These are phyloP conservation scores for Paramecium primaurelia DNA, from an alignment of 73 alveolate species.

Conservation along the genomic window DNA sequence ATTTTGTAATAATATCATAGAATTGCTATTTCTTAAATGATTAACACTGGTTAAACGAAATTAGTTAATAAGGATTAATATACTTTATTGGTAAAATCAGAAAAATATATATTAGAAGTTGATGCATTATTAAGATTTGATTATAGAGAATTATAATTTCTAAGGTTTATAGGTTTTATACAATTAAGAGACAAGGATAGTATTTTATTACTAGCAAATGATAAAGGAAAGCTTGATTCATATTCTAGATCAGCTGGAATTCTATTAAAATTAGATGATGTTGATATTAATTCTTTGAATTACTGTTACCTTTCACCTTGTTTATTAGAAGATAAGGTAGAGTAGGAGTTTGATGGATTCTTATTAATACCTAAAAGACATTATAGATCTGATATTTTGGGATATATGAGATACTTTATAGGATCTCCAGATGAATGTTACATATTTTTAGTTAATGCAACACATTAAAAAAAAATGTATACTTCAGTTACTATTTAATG, in stretches of 20 bases:
- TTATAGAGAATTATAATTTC: background rate
- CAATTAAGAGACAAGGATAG: background rate
- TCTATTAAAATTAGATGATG: background rate
- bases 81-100: background rate
- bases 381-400: background rate
- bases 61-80: background rate
- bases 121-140: constrained; percentile 9
- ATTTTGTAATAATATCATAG: background rate
- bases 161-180: background rate
- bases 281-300: background rate
- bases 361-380: background rate
- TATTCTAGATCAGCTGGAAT: background rate
- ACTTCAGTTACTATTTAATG: background rate
- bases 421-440: background rate
- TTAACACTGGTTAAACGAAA: background rate
- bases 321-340: background rate
- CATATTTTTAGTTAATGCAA: background rate
- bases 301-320: background rate
- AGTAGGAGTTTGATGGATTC: background rate
- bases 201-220: background rate
- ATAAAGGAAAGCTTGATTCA: background rate
- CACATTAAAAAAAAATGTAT: background rate
- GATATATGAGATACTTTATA: background rate
- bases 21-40: background rate
- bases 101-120: background rate